Evolutionary conservation across 306 rosid genomes (phyloP).

Genomic region (Myrica gale): DNA sequence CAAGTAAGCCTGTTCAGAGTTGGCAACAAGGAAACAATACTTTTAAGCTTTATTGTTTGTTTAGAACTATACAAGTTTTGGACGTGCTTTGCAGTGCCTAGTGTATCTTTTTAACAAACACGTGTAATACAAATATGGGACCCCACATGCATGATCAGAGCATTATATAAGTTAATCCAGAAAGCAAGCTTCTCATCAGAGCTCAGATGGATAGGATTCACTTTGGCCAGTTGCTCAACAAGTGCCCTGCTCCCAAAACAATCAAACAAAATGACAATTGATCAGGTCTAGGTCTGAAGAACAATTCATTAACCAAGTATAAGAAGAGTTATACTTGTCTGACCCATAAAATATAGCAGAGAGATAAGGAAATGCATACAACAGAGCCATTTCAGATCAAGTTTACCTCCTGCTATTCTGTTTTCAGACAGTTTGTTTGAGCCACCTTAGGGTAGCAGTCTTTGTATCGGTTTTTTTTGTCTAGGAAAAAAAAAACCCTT

Average conservation of each 20-base stretch:
- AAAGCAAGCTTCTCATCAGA: constrained; percentile 65
- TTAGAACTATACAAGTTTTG: not conserved
- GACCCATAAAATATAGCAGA: not conserved
- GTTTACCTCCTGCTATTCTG: too few species aligned
- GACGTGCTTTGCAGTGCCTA: constrained; percentile 4
- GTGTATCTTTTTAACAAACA: not conserved
- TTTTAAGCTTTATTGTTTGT: not conserved
- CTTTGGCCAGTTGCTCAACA: constrained; percentile 75
- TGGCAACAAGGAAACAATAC: not conserved
- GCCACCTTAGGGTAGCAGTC: too few species aligned
- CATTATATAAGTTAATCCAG: constrained; percentile 76
- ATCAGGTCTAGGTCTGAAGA: constrained; percentile 10
- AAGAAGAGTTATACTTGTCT: not conserved
- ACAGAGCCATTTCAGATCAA: not conserved
- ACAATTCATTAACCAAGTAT: not conserved
- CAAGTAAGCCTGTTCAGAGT: constrained; percentile 58
- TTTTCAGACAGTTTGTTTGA: too few species aligned
- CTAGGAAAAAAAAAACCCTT: too few species aligned
- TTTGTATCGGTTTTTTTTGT: too few species aligned
- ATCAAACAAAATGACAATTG: not conserved
- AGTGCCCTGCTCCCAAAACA: constrained; percentile 50
- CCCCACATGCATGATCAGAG: constrained; percentile 76
- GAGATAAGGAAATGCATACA: not conserved
- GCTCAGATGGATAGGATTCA: constrained; percentile 60
- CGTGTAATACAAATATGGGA: not conserved